These are phyloP conservation scores for Plasmodium sp. DNA, from an alignment of 169 alveolate genomes.

Conservation along the genomic window DNA sequence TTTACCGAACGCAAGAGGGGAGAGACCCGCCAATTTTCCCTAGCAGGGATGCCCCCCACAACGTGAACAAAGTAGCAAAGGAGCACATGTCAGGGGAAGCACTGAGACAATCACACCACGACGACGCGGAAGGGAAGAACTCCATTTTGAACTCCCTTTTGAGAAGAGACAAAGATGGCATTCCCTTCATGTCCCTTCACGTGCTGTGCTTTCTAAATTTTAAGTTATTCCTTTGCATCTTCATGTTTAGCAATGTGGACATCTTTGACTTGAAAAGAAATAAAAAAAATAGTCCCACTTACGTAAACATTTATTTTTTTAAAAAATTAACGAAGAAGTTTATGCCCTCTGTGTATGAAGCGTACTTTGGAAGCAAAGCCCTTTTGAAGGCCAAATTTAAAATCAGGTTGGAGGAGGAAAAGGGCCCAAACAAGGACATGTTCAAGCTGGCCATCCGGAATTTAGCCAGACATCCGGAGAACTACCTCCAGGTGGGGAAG, in stretches of 20 bases:
- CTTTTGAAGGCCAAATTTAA: constrained; percentile 14
- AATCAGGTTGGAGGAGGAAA: constrained; percentile 32
- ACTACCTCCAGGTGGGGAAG: background rate
- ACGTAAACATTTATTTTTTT: constrained; percentile 42
- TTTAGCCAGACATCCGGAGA: constrained; percentile 21
- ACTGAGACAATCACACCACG: background rate
- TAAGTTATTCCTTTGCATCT: constrained; percentile 44
- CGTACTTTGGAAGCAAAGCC: constrained; percentile 5
- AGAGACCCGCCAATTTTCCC: background rate
- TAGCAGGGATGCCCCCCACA: background rate
- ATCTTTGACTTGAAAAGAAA: constrained; percentile 38
- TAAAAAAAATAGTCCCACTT: constrained; percentile 11
- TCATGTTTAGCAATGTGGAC: constrained; percentile 54
- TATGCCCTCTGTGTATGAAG: constrained; percentile 40
- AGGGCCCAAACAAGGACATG: background rate
- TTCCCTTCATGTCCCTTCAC: constrained; percentile 33
- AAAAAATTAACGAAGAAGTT: constrained; percentile 54
- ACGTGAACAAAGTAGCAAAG: background rate
- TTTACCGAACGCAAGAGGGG: background rate
- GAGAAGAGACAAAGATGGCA: constrained; percentile 19
- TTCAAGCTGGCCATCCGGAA: constrained; percentile 34
- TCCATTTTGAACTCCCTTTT: background rate
- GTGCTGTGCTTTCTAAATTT: constrained; percentile 23
- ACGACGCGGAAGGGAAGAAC: background rate
- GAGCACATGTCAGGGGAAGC: background rate